phyloP scores from a whole-genome alignment of 2,329 filamentous ascomycete species.

The Colletotrichum sp. region DNA sequence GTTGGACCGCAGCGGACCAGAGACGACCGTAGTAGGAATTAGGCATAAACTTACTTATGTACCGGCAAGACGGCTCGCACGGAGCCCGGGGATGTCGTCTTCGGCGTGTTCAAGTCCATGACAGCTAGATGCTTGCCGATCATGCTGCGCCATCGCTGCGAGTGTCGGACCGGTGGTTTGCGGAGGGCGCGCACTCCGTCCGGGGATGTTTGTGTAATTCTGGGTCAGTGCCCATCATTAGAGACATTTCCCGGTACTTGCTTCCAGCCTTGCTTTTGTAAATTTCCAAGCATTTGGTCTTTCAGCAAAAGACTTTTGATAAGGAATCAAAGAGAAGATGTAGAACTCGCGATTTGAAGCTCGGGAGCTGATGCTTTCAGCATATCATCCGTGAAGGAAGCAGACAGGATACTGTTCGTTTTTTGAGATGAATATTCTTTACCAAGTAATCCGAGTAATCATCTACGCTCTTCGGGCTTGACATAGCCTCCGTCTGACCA shows the following conservation, averaged over 20 bases:
- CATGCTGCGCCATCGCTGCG: neutral
- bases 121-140: neutral
- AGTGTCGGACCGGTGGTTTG: neutral
- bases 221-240: neutral
- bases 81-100: neutral
- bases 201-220: neutral
- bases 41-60: neutral
- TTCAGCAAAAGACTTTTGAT: neutral
- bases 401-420: neutral
- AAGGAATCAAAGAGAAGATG: neutral
- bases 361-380: neutral
- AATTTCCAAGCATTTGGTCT: neutral
- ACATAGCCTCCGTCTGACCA: neutral
- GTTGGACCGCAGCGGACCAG: neutral
- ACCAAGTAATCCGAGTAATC: neutral
- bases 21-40: neutral
- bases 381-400: neutral
- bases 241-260: neutral
- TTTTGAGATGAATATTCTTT: neutral
- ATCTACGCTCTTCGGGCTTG: neutral
- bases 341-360: neutral
- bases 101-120: neutral
- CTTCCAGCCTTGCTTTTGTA: neutral
- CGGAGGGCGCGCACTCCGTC: neutral
- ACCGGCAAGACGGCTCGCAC: neutral